These are phyloP conservation scores for Sphagnum contortum DNA, from an alignment of 225 moss, liverwort and hornwort species.

Conservation along the genomic window DNA sequence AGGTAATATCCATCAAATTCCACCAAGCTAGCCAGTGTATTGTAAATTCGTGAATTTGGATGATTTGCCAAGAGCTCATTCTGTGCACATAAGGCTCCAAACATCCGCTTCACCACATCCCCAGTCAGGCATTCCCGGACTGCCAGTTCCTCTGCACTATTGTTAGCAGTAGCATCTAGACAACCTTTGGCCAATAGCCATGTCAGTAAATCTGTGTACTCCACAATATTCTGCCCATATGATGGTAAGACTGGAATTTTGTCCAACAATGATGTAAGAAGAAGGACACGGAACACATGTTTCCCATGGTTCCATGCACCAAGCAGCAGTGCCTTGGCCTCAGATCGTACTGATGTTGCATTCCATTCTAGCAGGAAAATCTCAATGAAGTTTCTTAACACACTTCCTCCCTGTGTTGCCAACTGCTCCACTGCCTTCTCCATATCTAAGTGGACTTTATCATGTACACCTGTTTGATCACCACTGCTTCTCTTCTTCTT, in stretches of 20 bases:
- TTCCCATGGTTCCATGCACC: constrained; percentile 99
- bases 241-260: constrained; percentile 75
- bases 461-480: constrained; percentile 61
- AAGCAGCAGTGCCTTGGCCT: constrained; percentile 85
- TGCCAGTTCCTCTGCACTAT: constrained; percentile 57
- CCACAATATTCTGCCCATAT: constrained; percentile 91
- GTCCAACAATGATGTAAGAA: constrained; percentile 71
- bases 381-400: constrained; percentile 80
- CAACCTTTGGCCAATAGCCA: constrained; percentile 83
- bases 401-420: constrained; percentile 60
- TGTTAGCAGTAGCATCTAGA: constrained; percentile 40
- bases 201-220: constrained; percentile 87
- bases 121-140: constrained; percentile 72
- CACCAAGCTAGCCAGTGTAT: constrained; percentile 82
- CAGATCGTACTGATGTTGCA: constrained; percentile 80
- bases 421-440: constrained; percentile 91
- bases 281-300: constrained; percentile 71
- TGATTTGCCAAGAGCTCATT: constrained; percentile 98
- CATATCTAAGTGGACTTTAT: constrained; percentile 90
- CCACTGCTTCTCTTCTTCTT: constrained; percentile 68
- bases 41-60: constrained; percentile 97
- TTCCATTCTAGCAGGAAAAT: constrained; percentile 95
- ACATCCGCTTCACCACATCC: constrained; percentile 80
- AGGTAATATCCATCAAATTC: constrained; percentile 98
- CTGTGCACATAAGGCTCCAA: constrained; percentile 76